A percentile compares a stretch with the other conserved stretches of the same genome.
Evolutionary conservation across 2,329 filamentous ascomycete species (phyloP).

Genomic region (Trichoderma brevicompactum): DNA sequence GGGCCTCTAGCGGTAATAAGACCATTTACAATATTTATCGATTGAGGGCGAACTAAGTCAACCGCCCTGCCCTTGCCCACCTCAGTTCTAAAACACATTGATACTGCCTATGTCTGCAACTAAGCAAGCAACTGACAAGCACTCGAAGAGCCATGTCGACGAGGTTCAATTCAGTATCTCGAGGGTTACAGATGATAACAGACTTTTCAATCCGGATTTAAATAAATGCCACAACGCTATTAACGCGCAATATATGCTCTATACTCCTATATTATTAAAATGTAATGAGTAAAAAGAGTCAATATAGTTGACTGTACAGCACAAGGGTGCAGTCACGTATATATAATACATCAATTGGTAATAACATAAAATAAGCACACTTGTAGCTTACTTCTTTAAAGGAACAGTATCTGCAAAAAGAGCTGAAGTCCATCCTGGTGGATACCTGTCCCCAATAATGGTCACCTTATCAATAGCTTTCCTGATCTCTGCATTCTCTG

Average conservation of each 20-base stretch:
- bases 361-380: not conserved
- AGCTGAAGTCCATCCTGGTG: constrained; percentile 3
- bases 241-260: too few species aligned
- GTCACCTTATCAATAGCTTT: constrained; percentile 5
- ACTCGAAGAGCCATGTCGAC: not conserved
- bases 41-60: not conserved
- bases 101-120: not conserved
- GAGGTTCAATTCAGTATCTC: not conserved
- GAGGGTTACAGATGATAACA: not conserved
- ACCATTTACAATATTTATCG: not conserved
- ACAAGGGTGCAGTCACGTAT: not conserved
- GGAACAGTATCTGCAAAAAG: constrained; percentile 13
- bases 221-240: not conserved
- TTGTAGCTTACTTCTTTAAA: not conserved
- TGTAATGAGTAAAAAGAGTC: not conserved
- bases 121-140: not conserved
- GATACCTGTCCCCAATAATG: constrained; percentile 12
- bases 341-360: not conserved
- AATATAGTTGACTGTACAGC: not conserved
- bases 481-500: constrained; percentile 11
- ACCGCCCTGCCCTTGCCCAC: not conserved
- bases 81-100: not conserved
- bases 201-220: not conserved
- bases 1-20: constrained; percentile 6
- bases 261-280: too few species aligned